phyloP scores from a whole-genome alignment of 148 eudicot genomes.

The Suaeda aralocaspica region DNA sequence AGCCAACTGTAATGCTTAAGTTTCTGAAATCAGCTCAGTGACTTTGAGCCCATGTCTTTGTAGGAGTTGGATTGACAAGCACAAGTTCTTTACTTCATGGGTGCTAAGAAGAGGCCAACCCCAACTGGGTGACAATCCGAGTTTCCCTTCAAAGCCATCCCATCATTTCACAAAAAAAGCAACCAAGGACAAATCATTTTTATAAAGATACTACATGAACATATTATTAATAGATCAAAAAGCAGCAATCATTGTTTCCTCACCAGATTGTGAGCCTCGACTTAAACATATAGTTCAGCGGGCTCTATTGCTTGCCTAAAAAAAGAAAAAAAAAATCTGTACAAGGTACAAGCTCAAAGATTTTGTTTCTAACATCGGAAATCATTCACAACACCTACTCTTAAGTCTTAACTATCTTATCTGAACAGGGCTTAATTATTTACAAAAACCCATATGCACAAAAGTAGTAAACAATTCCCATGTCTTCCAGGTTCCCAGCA shows the following conservation, averaged over 20 bases:
- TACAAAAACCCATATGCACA: not conserved
- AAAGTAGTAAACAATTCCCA: not conserved
- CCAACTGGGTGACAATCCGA: too few relatives aligned
- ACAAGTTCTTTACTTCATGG: too few relatives aligned
- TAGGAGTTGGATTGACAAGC: too few relatives aligned
- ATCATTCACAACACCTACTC: not conserved
- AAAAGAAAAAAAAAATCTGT: not conserved
- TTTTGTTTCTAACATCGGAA: not conserved
- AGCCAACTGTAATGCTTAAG: constrained; percentile 28
- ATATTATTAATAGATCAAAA: not conserved
- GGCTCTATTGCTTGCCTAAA: constrained; percentile 11
- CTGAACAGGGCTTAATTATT: constrained; percentile 3
- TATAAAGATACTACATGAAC: not conserved
- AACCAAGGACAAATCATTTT: not conserved
- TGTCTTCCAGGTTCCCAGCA: not conserved
- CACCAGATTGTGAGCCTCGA: constrained; percentile 7
- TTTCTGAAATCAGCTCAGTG: constrained; percentile 34
- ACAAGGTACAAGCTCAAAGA: not conserved
- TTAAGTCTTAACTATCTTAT: not conserved
- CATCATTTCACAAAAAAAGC: not conserved
- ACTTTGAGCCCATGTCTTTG: constrained; percentile 33
- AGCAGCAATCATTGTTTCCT: not conserved
- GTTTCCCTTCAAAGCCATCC: not conserved
- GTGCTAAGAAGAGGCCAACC: too few relatives aligned
- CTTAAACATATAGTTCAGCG: constrained; percentile 5